A percentile compares a stretch with the other conserved stretches of the same genome.
Evolutionary conservation across 2,329 filamentous ascomycete genomes (phyloP).

Genomic region (Periconia macrospinosa): DNA sequence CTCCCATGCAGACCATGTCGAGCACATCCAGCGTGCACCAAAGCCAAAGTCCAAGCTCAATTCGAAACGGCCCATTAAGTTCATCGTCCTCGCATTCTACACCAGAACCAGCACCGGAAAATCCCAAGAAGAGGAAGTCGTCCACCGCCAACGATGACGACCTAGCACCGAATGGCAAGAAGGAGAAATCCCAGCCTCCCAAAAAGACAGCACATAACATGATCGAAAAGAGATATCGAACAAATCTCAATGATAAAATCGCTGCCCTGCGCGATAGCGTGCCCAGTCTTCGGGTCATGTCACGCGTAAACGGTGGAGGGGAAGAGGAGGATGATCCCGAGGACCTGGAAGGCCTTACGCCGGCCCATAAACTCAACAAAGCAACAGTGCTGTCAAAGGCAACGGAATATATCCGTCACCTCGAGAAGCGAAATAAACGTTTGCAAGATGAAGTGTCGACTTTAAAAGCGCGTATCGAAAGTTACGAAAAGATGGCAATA

Average conservation of each 20-base stretch:
- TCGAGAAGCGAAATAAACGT: constrained; percentile 86
- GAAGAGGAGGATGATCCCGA: constrained; percentile 81
- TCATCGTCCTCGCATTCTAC: constrained; percentile 61
- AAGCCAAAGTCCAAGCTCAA: constrained; percentile 37
- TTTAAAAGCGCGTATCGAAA: constrained; percentile 72
- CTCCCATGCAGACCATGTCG: constrained; percentile 27
- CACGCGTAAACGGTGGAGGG: constrained; percentile 54
- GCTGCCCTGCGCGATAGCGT: constrained; percentile 89
- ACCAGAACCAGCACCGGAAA: constrained; percentile 52
- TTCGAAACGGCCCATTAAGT: constrained; percentile 34
- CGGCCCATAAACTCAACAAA: constrained; percentile 94
- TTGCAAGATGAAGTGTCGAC: constrained; percentile 78
- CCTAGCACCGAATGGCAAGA: constrained; percentile 51
- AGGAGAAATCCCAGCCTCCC: constrained; percentile 57
- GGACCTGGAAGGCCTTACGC: constrained; percentile 68
- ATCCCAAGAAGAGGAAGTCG: constrained; percentile 44
- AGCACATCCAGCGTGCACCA: constrained; percentile 41
- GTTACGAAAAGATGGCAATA: constrained; percentile 71
- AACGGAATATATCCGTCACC: constrained; percentile 91
- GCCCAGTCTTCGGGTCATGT: constrained; percentile 83
- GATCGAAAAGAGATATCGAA: constrained; percentile 96
- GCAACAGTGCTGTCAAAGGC: constrained; percentile 95
- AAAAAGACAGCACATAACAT: constrained; percentile 99
- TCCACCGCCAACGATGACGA: constrained; percentile 57
- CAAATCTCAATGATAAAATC: constrained; percentile 97